Evolutionary conservation across 768 basidiomycete genomes (phyloP).

Genomic region (Mycena olivaceomarginata): DNA sequence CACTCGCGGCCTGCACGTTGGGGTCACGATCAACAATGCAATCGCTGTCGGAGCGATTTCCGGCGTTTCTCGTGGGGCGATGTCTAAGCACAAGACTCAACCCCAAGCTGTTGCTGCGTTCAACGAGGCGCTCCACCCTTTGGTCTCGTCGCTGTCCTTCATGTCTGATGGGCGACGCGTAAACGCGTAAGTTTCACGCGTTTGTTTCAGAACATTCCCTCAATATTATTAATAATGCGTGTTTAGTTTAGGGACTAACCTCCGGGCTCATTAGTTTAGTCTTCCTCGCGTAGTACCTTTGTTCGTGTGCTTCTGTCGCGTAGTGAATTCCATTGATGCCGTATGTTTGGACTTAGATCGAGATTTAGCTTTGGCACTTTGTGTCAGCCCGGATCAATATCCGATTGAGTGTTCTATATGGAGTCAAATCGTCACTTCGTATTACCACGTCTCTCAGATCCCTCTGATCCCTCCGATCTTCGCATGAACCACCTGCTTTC

Average conservation of each 20-base stretch:
- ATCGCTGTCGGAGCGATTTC: not conserved
- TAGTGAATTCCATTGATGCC: no score
- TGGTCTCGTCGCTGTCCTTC: not conserved
- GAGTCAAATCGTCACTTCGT: not conserved
- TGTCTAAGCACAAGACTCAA: conserved; percentile 26
- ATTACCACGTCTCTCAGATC: no score
- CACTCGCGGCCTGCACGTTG: conserved; percentile 5
- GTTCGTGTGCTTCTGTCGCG: no score
- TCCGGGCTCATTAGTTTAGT: no score
- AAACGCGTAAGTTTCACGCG: not conserved
- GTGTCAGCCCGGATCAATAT: not conserved
- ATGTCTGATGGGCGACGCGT: not conserved
- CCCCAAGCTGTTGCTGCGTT: not conserved
- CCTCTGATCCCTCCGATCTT: no score
- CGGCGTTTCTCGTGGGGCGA: conserved; percentile 2
- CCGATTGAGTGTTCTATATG: no score
- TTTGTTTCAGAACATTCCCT: no score
- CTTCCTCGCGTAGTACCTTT: no score
- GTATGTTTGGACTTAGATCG: not conserved
- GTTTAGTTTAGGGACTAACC: no score
- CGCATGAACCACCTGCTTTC: no score
- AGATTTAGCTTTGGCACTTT: not conserved
- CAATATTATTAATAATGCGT: no score
- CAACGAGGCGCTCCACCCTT: not conserved
- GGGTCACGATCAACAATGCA: not conserved